Evolutionary conservation across 805 yeast genomes (phyloP).

Genomic region (Phaffomyces antillensis): DNA sequence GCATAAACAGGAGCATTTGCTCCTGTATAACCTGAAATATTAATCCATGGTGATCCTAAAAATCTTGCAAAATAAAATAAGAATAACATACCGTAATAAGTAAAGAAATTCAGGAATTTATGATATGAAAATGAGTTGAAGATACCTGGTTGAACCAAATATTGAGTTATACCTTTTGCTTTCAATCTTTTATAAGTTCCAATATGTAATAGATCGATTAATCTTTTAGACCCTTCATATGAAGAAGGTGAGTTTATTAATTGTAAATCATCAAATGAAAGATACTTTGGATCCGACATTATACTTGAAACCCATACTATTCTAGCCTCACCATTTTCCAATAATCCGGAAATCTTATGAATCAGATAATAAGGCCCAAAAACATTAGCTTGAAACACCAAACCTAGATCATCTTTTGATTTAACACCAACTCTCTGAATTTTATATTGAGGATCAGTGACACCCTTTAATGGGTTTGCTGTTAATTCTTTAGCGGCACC

Average conservation of each 20-base stretch:
- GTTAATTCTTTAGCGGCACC: constrained; percentile 66
- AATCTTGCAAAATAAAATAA: constrained; percentile 78
- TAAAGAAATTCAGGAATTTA: constrained; percentile 66
- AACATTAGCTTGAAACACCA: constrained; percentile 92
- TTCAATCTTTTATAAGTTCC: constrained; percentile 53
- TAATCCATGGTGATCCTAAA: constrained; percentile 84
- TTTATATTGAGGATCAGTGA: constrained; percentile 84
- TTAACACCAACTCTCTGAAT: constrained; percentile 73
- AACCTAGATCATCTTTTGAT: constrained; percentile 74
- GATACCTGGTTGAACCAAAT: constrained; percentile 89
- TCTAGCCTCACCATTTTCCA: constrained; percentile 52
- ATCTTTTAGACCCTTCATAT: constrained; percentile 88
- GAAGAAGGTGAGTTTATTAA: constrained; percentile 55
- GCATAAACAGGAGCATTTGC: constrained; percentile 82
- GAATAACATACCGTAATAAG: constrained; percentile 79
- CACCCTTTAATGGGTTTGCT: constrained; percentile 65
- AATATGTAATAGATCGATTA: constrained; percentile 75
- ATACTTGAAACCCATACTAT: constrained; percentile 83
- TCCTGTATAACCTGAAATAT: constrained; percentile 80
- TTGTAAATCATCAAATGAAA: constrained; percentile 72
- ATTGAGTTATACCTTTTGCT: constrained; percentile 55
- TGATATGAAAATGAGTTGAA: constrained; percentile 78
- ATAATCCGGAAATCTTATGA: constrained; percentile 50
- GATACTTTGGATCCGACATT: constrained; percentile 68
- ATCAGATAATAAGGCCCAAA: constrained; percentile 89